Base-by-base conservation (phyloP, 805 yeast species). In the Candida sithepensis region DNA sequence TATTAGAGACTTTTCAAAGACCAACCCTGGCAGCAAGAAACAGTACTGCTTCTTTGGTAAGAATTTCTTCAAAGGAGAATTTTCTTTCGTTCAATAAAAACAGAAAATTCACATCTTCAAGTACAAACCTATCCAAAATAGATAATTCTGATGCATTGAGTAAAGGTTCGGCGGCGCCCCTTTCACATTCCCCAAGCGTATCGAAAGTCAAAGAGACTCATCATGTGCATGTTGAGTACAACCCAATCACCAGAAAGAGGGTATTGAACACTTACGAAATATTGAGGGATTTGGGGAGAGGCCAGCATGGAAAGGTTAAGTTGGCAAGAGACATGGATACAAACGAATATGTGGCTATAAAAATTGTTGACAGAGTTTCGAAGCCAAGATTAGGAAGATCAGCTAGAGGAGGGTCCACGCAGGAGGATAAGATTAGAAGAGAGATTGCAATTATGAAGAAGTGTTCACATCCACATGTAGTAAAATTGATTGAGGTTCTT, bases 301-400 rank as follows among this genome's bases (percentile, higher is more conserved):
- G 99, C n/a, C 96, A 91, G 65, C 98, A 92, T 67, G 98, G 99
- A n/a, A 92, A 89, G 65, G 99, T 94, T 39, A 94, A 94, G 64
- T 74, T 94, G 18, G 99, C 96, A 0, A 78, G 78, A 50, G 92
- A 91, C 62, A 66, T 84, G 46, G 73, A 77, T n/a, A 66, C 75
- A 5, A 72, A 77, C 40, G 82, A 77, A 54, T 70, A 80, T 28
- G 96, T 89, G n/a, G 99, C 99, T 3, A 90, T 94, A 47, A 94
- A 94, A 64, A 88, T 94, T 44, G 89, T 94, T 39, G 91, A 88
- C 67, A 75, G 97, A 46, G 80, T 80, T 43, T 81, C 78, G 1
- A 71, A 78, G 41, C 82, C 81, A 3, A 70, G 73, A 13, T 63
- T 78, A 4, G 85, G 82, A 24, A 64, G 76, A 45, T 41, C 64